phyloP scores from a whole-genome alignment of 805 yeast genomes.

The Phaffomyces antillensis region DNA sequence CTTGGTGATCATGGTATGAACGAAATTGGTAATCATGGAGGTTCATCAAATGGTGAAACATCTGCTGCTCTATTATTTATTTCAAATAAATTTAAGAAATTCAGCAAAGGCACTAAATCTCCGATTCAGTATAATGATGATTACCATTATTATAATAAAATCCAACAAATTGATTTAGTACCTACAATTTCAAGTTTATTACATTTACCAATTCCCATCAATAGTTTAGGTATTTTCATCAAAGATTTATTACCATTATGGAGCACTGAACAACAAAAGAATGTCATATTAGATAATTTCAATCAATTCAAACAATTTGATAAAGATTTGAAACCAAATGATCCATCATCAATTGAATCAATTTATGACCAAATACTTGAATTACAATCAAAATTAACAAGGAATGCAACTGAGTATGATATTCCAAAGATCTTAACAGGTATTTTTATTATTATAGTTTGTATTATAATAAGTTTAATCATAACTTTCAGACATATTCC shows the following conservation, averaged over 20 bases:
- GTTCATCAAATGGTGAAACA: slow-evolving; percentile 88
- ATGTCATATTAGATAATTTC: slow-evolving; percentile 46
- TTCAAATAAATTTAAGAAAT: slow-evolving; percentile 47
- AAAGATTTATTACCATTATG: slow-evolving; percentile 50
- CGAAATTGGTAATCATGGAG: slow-evolving; percentile 94
- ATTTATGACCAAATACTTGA: slow-evolving; percentile 12
- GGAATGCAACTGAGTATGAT: slow-evolving; percentile 68
- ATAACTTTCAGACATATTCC: background rate
- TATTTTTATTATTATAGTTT: slow-evolving; percentile 15
- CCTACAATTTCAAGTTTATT: slow-evolving; percentile 72
- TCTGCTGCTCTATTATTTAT: slow-evolving; percentile 72
- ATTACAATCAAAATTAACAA: slow-evolving; percentile 45
- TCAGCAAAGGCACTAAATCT: slow-evolving; percentile 9
- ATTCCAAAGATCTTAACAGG: slow-evolving; percentile 38
- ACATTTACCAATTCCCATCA: slow-evolving; percentile 85
- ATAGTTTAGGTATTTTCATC: slow-evolving; percentile 73
- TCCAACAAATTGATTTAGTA: slow-evolving; percentile 81
- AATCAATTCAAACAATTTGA: slow-evolving; percentile 45
- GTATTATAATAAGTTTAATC: slow-evolving; percentile 7
- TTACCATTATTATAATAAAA: slow-evolving; percentile 43
- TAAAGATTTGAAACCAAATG: slow-evolving; percentile 12
- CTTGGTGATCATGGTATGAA: slow-evolving; percentile 98
- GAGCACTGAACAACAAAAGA: slow-evolving; percentile 27
- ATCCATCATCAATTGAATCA: slow-evolving; percentile 5
- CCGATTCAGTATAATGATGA: slow-evolving; percentile 28